These are phyloP conservation scores for Priceomyces haplophilus DNA, from an alignment of 805 yeast species.

Conservation along the genomic window DNA sequence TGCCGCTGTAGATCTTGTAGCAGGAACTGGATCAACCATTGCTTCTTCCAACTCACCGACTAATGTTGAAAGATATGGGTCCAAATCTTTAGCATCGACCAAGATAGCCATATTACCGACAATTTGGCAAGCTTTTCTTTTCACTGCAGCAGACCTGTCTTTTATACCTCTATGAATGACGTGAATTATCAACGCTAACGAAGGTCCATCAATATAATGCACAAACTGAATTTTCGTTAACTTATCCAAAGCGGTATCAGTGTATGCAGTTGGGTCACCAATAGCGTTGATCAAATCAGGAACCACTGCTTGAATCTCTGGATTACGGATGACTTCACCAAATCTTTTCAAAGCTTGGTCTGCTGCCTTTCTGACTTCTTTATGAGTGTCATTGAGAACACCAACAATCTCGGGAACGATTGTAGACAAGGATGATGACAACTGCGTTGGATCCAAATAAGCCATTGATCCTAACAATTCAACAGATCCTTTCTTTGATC, in stretches of 20 bases:
- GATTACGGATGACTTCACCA: conserved; percentile 96
- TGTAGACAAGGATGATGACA: conserved; percentile 81
- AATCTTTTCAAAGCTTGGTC: conserved; percentile 83
- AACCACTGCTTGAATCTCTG: conserved; percentile 90
- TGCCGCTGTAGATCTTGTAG: conserved; percentile 94
- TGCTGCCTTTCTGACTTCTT: conserved; percentile 95
- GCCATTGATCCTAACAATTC: conserved; percentile 98
- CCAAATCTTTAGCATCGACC: conserved; percentile 81
- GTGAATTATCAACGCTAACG: conserved; percentile 89
- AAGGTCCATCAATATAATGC: conserved; percentile 97
- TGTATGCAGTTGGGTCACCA: conserved; percentile 90
- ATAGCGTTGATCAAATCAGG: conserved; percentile 87
- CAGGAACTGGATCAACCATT: conserved; percentile 98
- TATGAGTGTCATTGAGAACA: conserved; percentile 90
- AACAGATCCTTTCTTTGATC: conserved; percentile 95
- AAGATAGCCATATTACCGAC: conserved; percentile 98
- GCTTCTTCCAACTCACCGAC: conserved; percentile 84
- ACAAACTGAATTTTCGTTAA: conserved; percentile 89
- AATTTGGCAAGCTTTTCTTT: conserved; percentile 93
- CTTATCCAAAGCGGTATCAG: conserved; percentile 83
- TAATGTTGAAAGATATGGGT: conserved; percentile 76
- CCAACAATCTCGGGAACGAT: conserved; percentile 97
- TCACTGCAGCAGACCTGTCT: conserved; percentile 90
- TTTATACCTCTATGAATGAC: conserved; percentile 94
- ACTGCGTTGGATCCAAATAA: conserved; percentile 88